Evolutionary conservation across 176 grass and related monocot genomes (phyloP).

Genomic region (Aegilops umbellulata): DNA sequence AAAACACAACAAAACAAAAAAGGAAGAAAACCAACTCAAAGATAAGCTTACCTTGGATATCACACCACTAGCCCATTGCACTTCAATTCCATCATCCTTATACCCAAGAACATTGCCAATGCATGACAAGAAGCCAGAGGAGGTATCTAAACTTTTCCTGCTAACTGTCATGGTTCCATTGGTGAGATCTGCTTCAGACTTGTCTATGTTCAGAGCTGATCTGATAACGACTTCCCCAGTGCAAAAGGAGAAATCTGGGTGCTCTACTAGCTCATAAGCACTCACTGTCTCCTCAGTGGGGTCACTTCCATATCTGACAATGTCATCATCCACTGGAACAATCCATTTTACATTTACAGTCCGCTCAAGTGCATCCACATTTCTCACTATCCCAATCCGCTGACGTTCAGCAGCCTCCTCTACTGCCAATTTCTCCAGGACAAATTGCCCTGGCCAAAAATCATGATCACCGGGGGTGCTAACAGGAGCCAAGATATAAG

Average conservation of each 20-base stretch:
- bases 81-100: slow-evolving; percentile 70
- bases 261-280: slow-evolving; percentile 92
- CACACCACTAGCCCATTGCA: slow-evolving; percentile 86
- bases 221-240: slow-evolving; percentile 75
- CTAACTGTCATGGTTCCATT: slow-evolving; percentile 29
- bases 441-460: slow-evolving; percentile 92
- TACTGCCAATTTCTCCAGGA: slow-evolving; percentile 70
- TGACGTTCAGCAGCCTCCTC: slow-evolving; percentile 32
- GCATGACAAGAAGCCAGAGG: slow-evolving; percentile 70
- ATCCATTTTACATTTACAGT: slow-evolving; percentile 89
- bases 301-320: slow-evolving; percentile 38
- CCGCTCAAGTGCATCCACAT: slow-evolving; percentile 69
- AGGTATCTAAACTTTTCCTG: slow-evolving; percentile 24
- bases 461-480: slow-evolving; percentile 88
- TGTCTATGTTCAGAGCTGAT: slow-evolving; percentile 49
- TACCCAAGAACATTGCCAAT: slow-evolving; percentile 80
- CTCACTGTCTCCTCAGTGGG: slow-evolving; percentile 73
- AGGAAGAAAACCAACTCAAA: slow-evolving; percentile 9
- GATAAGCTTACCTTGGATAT: slow-evolving; percentile 74
- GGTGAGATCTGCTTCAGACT: slow-evolving; percentile 51
- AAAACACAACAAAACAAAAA: neutral
- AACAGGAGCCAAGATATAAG: slow-evolving; percentile 61
- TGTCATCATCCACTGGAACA: slow-evolving; percentile 36
- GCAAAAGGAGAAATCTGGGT: slow-evolving; percentile 82
- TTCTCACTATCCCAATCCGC: slow-evolving; percentile 65